Evolutionary conservation across 139 green algal species (phyloP), one percentile per base, ranked within the genome.

Genomic region (Chlamydomonas sphaeroides): DNA sequence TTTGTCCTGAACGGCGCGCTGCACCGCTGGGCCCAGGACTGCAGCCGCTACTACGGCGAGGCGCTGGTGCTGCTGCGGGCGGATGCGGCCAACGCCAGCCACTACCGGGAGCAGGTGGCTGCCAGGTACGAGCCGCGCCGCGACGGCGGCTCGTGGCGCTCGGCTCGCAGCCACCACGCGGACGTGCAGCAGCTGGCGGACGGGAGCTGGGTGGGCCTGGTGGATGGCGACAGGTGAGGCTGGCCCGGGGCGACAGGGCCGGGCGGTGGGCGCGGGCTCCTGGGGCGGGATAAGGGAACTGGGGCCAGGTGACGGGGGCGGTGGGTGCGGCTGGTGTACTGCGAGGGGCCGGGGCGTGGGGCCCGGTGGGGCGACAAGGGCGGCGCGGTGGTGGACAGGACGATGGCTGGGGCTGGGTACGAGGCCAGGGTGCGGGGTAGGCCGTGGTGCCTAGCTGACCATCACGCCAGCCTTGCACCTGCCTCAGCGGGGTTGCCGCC

Each of bases 11-110:
- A 57, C 28, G 77, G 65, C 14, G 0, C 4, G 35, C 35, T 84
- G 65, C 59, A 84, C 65, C 77, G 77, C 45, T 84, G 77, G 77
- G 77, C 65, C 5, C 77, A 84, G 77, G 77, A 84, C 65, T 76
- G 77, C 63, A 74, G 49, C 65, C 48, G 30, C 6, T 74, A 67
- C 48, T 84, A 84, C 49, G 77, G 77, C 10, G 65, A 75, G 65
- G 65, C 35, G 35, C 26, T 84, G 42, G 5, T 42, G 32, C 77
- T 84, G 36, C 48, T 84, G 77, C 65, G 65, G 7, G 65, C 63
- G 7, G 65, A 66, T 48, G 63, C 42, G 23, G 65, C 33, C 5
- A 57, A 72, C 33, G 49, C 32, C 3, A 26, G 11, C 28, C 68
- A 33, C 25, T 84, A 84, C 63, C 1, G 0, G 0, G 77, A 84